Percentiles rank a stretch among this genome's conserved stretches.
Evolutionary conservation across 768 basidiomycete genomes (phyloP).

Genomic region (Auricularia sp.): DNA sequence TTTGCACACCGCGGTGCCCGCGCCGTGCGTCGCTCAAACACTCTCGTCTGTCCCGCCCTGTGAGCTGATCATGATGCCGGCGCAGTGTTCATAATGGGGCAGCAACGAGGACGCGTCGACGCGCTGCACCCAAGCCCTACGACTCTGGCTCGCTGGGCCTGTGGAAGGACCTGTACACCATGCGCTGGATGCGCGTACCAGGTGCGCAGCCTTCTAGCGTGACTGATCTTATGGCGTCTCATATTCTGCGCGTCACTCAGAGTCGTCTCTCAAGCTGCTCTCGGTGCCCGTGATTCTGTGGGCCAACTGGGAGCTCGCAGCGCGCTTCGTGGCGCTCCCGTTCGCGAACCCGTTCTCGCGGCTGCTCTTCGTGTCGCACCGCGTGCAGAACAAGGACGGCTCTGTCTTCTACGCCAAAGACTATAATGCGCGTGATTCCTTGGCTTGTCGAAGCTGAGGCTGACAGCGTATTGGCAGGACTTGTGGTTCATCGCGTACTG

Average conservation of each 20-base stretch:
- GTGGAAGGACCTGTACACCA: constrained; percentile 40
- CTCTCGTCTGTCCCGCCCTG: background rate
- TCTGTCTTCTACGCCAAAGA: constrained; percentile 47
- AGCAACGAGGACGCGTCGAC: background rate
- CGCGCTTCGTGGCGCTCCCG: constrained; percentile 31
- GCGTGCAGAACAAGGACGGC: constrained; percentile 22
- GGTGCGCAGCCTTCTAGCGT: constrained; percentile 29
- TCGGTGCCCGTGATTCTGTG: constrained; percentile 50
- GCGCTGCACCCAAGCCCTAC: background rate
- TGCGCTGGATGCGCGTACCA: constrained; percentile 68
- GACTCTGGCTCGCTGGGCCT: constrained; percentile 24
- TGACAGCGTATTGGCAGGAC: constrained; percentile 29
- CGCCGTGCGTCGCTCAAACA: background rate
- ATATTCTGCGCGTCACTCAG: constrained; percentile 22
- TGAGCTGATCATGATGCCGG: background rate
- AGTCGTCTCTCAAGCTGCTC: constrained; percentile 57
- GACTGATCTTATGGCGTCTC: background rate
- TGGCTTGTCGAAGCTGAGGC: no score
- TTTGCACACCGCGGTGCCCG: background rate
- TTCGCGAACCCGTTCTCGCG: constrained; percentile 63
- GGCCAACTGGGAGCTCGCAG: constrained; percentile 50
- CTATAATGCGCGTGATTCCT: constrained; percentile 21
- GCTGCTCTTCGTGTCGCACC: constrained; percentile 63
- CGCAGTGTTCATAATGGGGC: background rate
- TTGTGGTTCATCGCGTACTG: constrained; percentile 71